phyloP scores from a whole-genome alignment of 306 rosid genomes.

The Quercus parvula region DNA sequence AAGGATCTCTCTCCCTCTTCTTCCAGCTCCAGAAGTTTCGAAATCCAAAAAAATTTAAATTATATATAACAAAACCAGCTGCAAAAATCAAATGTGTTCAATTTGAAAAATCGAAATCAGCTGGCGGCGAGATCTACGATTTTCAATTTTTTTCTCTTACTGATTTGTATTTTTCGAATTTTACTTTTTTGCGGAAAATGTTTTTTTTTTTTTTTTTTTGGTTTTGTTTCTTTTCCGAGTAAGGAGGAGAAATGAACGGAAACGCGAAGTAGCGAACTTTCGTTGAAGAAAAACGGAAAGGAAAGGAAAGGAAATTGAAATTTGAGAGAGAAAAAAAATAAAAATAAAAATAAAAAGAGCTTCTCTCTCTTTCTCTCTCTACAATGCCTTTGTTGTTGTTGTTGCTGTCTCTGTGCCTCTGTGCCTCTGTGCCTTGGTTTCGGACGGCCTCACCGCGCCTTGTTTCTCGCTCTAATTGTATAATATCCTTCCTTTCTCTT shows the following conservation, averaged over 20 bases:
- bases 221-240: neutral
- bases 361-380: constrained; percentile 16
- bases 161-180: constrained; percentile 24
- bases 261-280: constrained; percentile 34
- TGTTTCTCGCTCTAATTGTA: constrained; percentile 39
- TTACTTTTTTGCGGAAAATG: constrained; percentile 1
- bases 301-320: neutral
- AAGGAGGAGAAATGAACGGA: constrained; percentile 31
- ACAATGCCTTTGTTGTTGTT: neutral
- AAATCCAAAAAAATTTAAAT: neutral
- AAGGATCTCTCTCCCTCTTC: constrained; percentile 43
- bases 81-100: constrained; percentile 23
- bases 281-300: constrained; percentile 22
- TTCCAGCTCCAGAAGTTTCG: constrained; percentile 17
- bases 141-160: constrained; percentile 16
- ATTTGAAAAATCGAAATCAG: constrained; percentile 42
- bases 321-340: neutral
- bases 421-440: constrained; percentile 10
- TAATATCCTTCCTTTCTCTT: neutral
- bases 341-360: neutral
- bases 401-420: neutral
- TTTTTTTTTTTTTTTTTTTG: neutral
- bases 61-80: constrained; percentile 26
- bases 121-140: constrained; percentile 50
- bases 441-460: constrained; percentile 61